Evolutionary conservation across 257 asterid species (phyloP).

Genomic region (Gentiana straminea): DNA sequence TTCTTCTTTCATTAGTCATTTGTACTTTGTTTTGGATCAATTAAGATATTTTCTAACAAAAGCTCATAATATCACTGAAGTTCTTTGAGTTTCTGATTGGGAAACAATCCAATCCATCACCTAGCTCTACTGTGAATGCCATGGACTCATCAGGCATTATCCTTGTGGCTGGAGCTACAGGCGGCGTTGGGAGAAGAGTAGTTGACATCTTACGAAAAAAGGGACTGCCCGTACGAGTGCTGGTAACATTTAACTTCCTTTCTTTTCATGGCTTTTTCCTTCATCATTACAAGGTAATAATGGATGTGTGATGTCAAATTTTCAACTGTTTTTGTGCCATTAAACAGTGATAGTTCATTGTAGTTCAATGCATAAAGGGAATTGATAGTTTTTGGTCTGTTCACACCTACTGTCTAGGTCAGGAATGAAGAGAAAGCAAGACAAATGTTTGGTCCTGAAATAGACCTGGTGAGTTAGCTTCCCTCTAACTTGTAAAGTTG

Average conservation of each 20-base stretch:
- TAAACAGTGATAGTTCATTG: neutral
- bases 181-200: slow-evolving; percentile 96
- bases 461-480: slow-evolving; percentile 59
- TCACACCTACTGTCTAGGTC: slow-evolving; percentile 34
- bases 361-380: neutral
- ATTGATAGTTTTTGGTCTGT: neutral
- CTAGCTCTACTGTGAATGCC: slow-evolving; percentile 47
- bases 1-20: neutral
- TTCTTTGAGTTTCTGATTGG: slow-evolving; percentile 75
- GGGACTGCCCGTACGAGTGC: slow-evolving; percentile 58
- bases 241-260: slow-evolving; percentile 29
- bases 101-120: slow-evolving; percentile 78
- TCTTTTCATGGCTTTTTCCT: neutral
- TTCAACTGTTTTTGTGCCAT: neutral
- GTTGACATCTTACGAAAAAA: slow-evolving; percentile 61
- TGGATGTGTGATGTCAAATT: neutral
- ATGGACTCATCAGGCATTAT: slow-evolving; percentile 61
- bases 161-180: slow-evolving; percentile 95
- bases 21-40: neutral
- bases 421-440: slow-evolving; percentile 95
- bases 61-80: slow-evolving; percentile 36
- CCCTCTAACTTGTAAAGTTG: neutral
- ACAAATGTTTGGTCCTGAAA: slow-evolving; percentile 79
- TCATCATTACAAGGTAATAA: neutral
- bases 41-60: slow-evolving; percentile 27